Percentiles rank a stretch among this genome's conserved stretches.
Conservation (phyloP, 2,329 filamentous ascomycete species). For the Talaromyces sp. region DNA sequence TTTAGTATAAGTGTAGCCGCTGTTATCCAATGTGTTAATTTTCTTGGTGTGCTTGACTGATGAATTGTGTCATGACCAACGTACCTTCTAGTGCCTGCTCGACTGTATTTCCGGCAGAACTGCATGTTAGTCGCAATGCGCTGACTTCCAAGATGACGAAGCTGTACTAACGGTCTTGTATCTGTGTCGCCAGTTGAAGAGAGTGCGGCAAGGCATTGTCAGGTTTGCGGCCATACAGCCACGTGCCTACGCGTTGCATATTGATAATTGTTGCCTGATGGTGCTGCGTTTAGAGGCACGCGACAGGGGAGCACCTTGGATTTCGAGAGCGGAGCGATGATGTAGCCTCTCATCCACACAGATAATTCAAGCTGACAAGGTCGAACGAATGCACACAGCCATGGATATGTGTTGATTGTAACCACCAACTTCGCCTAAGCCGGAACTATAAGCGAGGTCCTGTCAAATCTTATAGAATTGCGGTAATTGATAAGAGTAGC, state of each 20-base stretch:
- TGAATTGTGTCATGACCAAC: neutral
- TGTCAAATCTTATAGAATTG: neutral
- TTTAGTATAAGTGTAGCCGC: conserved; percentile 74
- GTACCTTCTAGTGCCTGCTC: conserved; percentile 43
- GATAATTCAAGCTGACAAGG: neutral
- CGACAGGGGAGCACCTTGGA: neutral
- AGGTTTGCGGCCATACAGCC: conserved; percentile 42
- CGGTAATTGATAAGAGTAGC: neutral
- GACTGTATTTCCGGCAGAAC: conserved; percentile 23
- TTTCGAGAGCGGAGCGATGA: neutral
- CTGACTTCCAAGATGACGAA: neutral
- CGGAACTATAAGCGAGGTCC: neutral
- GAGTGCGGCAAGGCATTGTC: conserved; percentile 48
- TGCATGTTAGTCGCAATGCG: conserved; percentile 19
- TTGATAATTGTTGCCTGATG: neutral
- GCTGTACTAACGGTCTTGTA: conserved; percentile 42
- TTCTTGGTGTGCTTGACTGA: neutral
- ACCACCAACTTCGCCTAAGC: neutral
- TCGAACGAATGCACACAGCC: neutral
- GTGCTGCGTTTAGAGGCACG: neutral
- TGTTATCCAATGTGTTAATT: conserved; percentile 19
- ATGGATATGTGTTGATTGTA: neutral
- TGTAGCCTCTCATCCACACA: neutral
- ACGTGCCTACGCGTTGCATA: conserved; percentile 42
- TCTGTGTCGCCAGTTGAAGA: conserved; percentile 54